Base-by-base conservation (phyloP, 176 grass and related monocot genomes). In the Elaeis guineensis region DNA sequence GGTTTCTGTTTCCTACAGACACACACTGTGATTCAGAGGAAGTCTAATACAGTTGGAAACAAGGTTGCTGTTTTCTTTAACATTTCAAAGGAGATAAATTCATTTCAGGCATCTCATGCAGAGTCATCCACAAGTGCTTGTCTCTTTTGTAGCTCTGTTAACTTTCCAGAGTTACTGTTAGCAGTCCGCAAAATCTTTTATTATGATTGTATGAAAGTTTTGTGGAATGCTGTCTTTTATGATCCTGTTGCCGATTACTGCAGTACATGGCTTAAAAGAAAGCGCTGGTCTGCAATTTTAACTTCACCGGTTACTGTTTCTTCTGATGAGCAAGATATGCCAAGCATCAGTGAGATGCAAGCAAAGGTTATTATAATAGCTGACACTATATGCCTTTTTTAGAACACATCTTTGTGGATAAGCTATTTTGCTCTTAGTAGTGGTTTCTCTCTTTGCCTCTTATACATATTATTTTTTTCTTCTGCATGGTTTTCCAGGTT, bases 181-280 rank as follows among this genome's bases (percentile, higher is more conserved):
- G 54, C 81, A 72, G 71, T 80, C 60, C 55, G 56, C 58, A 35
- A 80, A 82, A 80, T 62, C 49, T 51, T 85, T 65, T 83, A 97
- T 73, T 74, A 92, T 19, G 84, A 97, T 57, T 74, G 76, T 50
- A 89, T 97, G 87, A 92, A 78, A 63, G 72, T 72, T 80, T 21
- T 92, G 49, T 92, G 87, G 87, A 76, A 80, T 19, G 63, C 25
- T 72, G 30, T 85, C 68, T 65, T 97, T n/a, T 80, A 64, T 62
- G 76, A 86, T 68, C 81, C 69, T 76, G 23, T 97, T 75, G 64
- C 75, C 32, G 75, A 86, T 48, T 85, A 76, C 64, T 92, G 78
- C 64, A 70, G 61, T 67, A 59, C 69, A 78, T 92, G 87, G 93
- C 54, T 83, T 16, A 75, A 72, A 71, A 85, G 55, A 74, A 97